phyloP scores from a whole-genome alignment of 139 green algal species.

The Choricystis sp. region DNA sequence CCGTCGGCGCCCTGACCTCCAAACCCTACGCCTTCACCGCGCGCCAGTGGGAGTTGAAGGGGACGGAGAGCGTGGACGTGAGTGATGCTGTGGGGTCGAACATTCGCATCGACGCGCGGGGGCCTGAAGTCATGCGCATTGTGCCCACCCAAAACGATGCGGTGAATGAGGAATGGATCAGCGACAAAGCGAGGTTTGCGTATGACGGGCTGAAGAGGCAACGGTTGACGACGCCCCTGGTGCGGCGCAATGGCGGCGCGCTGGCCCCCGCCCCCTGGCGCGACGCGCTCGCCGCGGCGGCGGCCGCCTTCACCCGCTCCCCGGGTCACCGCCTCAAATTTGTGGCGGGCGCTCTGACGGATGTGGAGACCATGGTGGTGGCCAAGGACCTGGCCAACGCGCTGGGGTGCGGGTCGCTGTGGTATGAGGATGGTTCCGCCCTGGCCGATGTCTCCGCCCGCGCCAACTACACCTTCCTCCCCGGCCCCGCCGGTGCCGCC shows the following conservation, averaged over 20 bases:
- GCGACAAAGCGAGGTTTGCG: conserved; percentile 89
- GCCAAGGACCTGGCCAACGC: conserved; percentile 60
- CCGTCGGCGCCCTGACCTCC: conserved; percentile 88
- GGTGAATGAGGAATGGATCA: conserved; percentile 98
- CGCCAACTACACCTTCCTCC: conserved; percentile 78
- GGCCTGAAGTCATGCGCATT: conserved; percentile 85
- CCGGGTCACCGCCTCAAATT: conserved; percentile 57
- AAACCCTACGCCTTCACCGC: conserved; percentile 96
- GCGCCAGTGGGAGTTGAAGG: conserved; percentile 89
- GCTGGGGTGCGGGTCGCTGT: conserved; percentile 55
- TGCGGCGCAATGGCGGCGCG: conserved; percentile 23
- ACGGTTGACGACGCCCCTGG: conserved; percentile 71
- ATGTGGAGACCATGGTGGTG: conserved; percentile 84
- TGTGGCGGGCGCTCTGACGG: conserved; percentile 76
- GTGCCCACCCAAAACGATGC: conserved; percentile 82
- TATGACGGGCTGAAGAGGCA: conserved; percentile 92
- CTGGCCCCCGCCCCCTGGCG: conserved; percentile 52
- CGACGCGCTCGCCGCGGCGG: conserved; percentile 47
- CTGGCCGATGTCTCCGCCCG: conserved; percentile 70
- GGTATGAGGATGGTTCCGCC: conserved; percentile 28
- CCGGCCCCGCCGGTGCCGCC: conserved; percentile 36
- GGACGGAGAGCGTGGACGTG: conserved; percentile 85
- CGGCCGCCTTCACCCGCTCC: conserved; percentile 20
- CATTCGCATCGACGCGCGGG: conserved; percentile 74
- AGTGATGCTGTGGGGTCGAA: conserved; percentile 74